Evolutionary conservation across 2,329 filamentous ascomycete genomes (phyloP).

Genomic region (Aspergillus tamarii): DNA sequence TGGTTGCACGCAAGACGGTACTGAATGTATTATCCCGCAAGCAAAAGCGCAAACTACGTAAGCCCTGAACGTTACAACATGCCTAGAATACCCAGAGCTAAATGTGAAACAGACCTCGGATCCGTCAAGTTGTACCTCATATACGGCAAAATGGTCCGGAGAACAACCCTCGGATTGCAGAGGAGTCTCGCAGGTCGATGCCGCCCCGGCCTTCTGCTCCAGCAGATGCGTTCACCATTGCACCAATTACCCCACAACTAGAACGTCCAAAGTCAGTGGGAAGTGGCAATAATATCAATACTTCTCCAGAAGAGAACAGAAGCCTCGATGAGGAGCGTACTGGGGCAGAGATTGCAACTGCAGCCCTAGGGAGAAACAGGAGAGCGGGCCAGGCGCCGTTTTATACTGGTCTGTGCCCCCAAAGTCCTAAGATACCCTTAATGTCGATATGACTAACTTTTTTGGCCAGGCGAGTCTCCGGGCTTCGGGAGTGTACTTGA

Average conservation of each 20-base stretch:
- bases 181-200: not conserved
- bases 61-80: not conserved
- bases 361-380: conserved; percentile 19
- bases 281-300: not conserved
- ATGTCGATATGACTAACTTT: not conserved
- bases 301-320: not conserved
- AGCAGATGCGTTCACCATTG: not conserved
- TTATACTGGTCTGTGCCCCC: conserved; percentile 1
- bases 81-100: not conserved
- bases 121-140: not conserved
- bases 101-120: not conserved
- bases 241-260: not conserved
- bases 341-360: conserved; percentile 26
- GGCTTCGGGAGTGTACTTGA: not conserved
- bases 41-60: not conserved
- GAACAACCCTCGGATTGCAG: not conserved
- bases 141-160: not conserved
- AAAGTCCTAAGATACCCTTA: no score
- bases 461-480: not conserved
- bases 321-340: conserved; percentile 25
- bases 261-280: not conserved
- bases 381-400: conserved; percentile 24
- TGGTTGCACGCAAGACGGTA: conserved; percentile 32
- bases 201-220: not conserved
- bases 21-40: conserved; percentile 27